Evolutionary conservation across 768 basidiomycete species (phyloP).

Genomic region (Rickenella mellea): DNA sequence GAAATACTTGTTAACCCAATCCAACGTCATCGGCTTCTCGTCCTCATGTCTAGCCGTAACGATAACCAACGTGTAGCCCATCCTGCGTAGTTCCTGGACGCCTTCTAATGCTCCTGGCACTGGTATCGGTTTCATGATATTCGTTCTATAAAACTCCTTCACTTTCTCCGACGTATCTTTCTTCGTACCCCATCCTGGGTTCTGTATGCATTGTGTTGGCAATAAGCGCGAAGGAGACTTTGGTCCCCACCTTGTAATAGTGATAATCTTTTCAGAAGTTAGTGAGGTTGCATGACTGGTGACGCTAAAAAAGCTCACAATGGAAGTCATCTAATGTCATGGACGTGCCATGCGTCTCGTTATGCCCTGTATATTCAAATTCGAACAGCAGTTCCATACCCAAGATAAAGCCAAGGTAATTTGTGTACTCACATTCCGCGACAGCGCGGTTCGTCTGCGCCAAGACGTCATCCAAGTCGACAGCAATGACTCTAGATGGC

Average conservation of each 20-base stretch:
- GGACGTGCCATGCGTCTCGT: conserved; percentile 43
- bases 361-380: conserved; percentile 45
- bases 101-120: conserved; percentile 57
- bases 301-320: conserved; percentile 30
- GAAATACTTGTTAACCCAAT: conserved; percentile 59
- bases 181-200: conserved; percentile 53
- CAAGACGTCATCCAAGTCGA: conserved; percentile 65
- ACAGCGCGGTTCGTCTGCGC: conserved; percentile 50
- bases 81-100: conserved; percentile 38
- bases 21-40: conserved; percentile 47
- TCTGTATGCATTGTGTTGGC: conserved; percentile 18
- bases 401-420: neutral
- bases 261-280: conserved; percentile 43
- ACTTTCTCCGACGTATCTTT: conserved; percentile 52
- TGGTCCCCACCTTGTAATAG: conserved; percentile 54
- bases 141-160: conserved; percentile 44
- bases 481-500: conserved; percentile 48
- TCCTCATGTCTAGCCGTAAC: conserved; percentile 64
- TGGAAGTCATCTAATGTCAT: conserved; percentile 51
- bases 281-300: neutral
- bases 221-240: neutral
- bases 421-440: conserved; percentile 39
- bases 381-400: too few species aligned
- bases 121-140: conserved; percentile 37
- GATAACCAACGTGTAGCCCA: conserved; percentile 64